These are phyloP conservation scores for Ophiostoma novo-ulmi DNA, from an alignment of 2,329 filamentous ascomycete genomes.

Conservation along the genomic window DNA sequence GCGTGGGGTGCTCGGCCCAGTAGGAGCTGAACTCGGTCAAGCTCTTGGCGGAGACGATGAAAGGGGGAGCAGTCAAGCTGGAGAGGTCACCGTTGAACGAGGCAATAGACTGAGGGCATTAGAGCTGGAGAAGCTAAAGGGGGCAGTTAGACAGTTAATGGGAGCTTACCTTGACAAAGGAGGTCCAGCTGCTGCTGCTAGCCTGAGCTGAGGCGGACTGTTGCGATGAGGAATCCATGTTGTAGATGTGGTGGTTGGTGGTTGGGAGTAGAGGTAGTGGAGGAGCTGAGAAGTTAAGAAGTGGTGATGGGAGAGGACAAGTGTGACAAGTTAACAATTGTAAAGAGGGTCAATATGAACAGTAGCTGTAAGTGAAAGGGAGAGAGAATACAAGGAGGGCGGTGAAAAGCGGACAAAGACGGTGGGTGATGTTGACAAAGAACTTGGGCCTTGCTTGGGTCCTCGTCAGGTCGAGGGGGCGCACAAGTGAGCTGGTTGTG, in stretches of 20 bases:
- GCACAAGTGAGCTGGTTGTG: not conserved
- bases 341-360: not conserved
- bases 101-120: conserved; percentile 54
- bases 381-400: not conserved
- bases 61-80: conserved; percentile 74
- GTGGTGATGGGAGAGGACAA: not conserved
- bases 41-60: conserved; percentile 73
- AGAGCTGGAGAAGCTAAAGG: conserved; percentile 16
- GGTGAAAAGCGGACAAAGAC: not conserved
- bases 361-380: not conserved
- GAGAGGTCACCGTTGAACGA: conserved; percentile 79
- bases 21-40: conserved; percentile 77
- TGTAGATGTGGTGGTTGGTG: not conserved
- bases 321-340: not conserved
- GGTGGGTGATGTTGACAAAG: not conserved
- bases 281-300: not conserved
- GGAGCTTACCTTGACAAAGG: conserved; percentile 47
- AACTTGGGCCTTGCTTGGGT: not conserved
- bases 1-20: conserved; percentile 71
- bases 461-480: not conserved
- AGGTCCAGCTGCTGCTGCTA: conserved; percentile 44
- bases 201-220: conserved; percentile 35
- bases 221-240: conserved; percentile 24
- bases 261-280: not conserved
- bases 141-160: not conserved